These are phyloP conservation scores for Ogataea salicorniae DNA, from an alignment of 805 yeast species.

Conservation along the genomic window DNA sequence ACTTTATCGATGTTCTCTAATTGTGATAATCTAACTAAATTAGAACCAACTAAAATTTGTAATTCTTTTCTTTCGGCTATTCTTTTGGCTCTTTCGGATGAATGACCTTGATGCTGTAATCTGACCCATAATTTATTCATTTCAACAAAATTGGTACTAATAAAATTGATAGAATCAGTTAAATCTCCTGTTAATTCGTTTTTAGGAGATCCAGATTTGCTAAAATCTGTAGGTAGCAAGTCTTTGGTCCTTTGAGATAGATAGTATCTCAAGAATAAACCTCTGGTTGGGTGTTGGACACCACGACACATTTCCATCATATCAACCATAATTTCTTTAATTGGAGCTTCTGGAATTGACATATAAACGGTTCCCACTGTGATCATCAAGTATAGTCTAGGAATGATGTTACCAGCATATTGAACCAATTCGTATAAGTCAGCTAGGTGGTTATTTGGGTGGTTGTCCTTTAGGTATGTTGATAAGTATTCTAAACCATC, in stretches of 20 bases:
- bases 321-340: slow-evolving; percentile 83
- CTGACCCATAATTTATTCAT: slow-evolving; percentile 99
- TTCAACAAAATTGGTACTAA: slow-evolving; percentile 84
- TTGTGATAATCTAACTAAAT: slow-evolving; percentile 83
- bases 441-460: slow-evolving; percentile 68
- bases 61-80: slow-evolving; percentile 79
- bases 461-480: slow-evolving; percentile 57
- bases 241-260: slow-evolving; percentile 78
- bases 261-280: slow-evolving; percentile 85
- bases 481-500: slow-evolving; percentile 75
- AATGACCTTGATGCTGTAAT: slow-evolving; percentile 91
- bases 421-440: slow-evolving; percentile 93
- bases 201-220: slow-evolving; percentile 10
- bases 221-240: slow-evolving; percentile 40
- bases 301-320: slow-evolving; percentile 98
- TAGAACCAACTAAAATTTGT: slow-evolving; percentile 88
- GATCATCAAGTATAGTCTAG: slow-evolving; percentile 89
- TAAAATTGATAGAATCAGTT: slow-evolving; percentile 69
- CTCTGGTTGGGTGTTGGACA: slow-evolving; percentile 91
- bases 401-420: slow-evolving; percentile 89
- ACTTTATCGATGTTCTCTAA: slow-evolving; percentile 64
- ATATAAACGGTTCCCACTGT: slow-evolving; percentile 90
- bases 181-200: slow-evolving; percentile 33
- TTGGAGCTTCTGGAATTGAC: slow-evolving; percentile 71
- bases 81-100: slow-evolving; percentile 71